A percentile compares a stretch with the other conserved stretches of the same genome.
Conservation (phyloP, 2,329 filamentous ascomycete genomes). For the Colletotrichum kahawae region DNA sequence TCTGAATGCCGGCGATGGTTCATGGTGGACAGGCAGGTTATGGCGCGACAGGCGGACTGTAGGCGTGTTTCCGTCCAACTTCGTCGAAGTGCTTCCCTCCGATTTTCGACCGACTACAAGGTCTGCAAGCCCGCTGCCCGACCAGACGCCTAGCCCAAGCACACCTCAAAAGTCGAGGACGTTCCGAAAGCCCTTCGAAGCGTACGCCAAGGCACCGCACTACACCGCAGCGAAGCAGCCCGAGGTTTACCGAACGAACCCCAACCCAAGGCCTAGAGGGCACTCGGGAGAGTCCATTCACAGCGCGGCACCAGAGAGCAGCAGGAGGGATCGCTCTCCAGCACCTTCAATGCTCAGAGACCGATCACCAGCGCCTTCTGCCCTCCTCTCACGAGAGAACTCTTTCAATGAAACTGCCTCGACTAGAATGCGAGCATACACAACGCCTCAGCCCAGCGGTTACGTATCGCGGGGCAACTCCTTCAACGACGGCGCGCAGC, state of each 20-base stretch:
- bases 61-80: slow-evolving; percentile 95
- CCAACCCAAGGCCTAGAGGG: slow-evolving; percentile 40
- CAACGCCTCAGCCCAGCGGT: slow-evolving; percentile 11
- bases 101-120: slow-evolving; percentile 79
- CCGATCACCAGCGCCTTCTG: slow-evolving; percentile 19
- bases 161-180: slow-evolving; percentile 65
- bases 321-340: slow-evolving; percentile 16
- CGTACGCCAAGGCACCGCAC: slow-evolving; percentile 70
- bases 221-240: slow-evolving; percentile 68
- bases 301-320: slow-evolving; percentile 1
- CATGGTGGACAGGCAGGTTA: slow-evolving; percentile 96
- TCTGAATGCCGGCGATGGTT: slow-evolving; percentile 94
- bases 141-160: slow-evolving; percentile 58
- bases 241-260: slow-evolving; percentile 56
- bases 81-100: slow-evolving; percentile 87
- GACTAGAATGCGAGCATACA: slow-evolving; percentile 23
- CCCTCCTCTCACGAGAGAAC: slow-evolving; percentile 24
- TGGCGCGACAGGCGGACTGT: slow-evolving; percentile 89
- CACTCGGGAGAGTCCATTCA: slow-evolving; percentile 45
- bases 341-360: slow-evolving; percentile 19
- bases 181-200: slow-evolving; percentile 71
- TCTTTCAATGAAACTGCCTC: slow-evolving; percentile 18
- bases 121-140: slow-evolving; percentile 65
- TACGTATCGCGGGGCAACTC: slow-evolving; percentile 20
- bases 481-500: slow-evolving; percentile 20